phyloP scores from a whole-genome alignment of 2,329 filamentous ascomycete species.

The Phyllosticta ampelicida region DNA sequence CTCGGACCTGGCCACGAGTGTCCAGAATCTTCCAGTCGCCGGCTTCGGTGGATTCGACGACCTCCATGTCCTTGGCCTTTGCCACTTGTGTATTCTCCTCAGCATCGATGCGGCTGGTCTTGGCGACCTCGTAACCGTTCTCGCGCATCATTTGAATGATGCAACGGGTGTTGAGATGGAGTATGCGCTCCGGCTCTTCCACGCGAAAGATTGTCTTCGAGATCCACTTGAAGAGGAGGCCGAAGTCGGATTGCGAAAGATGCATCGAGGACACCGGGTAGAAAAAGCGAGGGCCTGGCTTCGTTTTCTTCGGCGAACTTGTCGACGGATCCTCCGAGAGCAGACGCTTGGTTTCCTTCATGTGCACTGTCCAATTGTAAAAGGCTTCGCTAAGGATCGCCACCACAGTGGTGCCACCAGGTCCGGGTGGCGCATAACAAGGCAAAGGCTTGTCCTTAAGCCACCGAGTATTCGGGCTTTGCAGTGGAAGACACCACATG shows the following conservation, averaged over 20 bases:
- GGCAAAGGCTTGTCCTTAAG: slow-evolving; percentile 67
- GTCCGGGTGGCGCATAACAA: slow-evolving; percentile 43
- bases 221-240: slow-evolving; percentile 64
- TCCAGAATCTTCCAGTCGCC: slow-evolving; percentile 26
- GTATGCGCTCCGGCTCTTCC: slow-evolving; percentile 64
- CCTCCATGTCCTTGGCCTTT: slow-evolving; percentile 13
- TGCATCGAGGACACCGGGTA: slow-evolving; percentile 67
- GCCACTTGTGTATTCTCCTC: slow-evolving; percentile 23
- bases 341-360: slow-evolving; percentile 55
- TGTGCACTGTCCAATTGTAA: slow-evolving; percentile 64
- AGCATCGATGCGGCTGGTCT: slow-evolving; percentile 28
- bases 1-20: slow-evolving; percentile 20
- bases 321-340: slow-evolving; percentile 48
- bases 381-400: slow-evolving; percentile 68
- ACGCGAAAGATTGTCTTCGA: slow-evolving; percentile 41
- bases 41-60: slow-evolving; percentile 7
- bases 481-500: slow-evolving; percentile 67
- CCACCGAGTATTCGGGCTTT: slow-evolving; percentile 49
- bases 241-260: slow-evolving; percentile 74
- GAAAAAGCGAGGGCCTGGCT: slow-evolving; percentile 54
- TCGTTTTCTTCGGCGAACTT: slow-evolving; percentile 26
- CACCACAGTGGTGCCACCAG: slow-evolving; percentile 48
- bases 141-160: slow-evolving; percentile 60
- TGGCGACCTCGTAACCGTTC: slow-evolving; percentile 30
- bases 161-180: slow-evolving; percentile 75